These are phyloP conservation scores for Castanea sativa DNA, from an alignment of 306 rosid genomes.

Conservation along the genomic window DNA sequence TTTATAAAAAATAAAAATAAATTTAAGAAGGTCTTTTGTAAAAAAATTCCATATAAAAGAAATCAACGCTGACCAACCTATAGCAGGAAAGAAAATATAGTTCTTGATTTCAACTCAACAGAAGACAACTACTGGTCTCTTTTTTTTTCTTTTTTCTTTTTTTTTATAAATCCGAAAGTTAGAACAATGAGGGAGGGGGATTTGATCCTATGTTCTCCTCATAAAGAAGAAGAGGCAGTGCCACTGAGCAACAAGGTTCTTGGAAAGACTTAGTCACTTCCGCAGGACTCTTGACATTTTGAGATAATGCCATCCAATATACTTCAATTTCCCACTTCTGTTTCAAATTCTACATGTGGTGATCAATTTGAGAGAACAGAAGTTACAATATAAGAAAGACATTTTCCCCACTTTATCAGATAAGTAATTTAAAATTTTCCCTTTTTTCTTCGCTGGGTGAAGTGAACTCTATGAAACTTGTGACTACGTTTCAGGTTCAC, in stretches of 20 bases:
- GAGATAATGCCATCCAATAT: no score
- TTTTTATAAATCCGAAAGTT: no score
- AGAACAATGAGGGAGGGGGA: no score
- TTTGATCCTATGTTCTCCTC: no score
- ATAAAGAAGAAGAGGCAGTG: no score
- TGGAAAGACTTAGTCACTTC: not conserved
- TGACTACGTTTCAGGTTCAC: not conserved
- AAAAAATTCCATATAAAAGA: not conserved
- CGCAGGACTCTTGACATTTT: not conserved
- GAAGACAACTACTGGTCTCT: not conserved
- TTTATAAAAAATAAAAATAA: not conserved
- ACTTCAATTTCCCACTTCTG: not conserved
- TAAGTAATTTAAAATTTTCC: not conserved
- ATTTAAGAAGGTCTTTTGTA: slow-evolving; percentile 2
- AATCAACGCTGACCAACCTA: not conserved
- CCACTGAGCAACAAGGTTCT: no score
- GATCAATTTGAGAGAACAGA: not conserved
- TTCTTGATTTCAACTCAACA: not conserved
- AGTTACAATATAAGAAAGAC: not conserved
- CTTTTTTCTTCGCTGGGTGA: no score
- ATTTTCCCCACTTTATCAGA: not conserved
- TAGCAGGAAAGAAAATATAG: not conserved
- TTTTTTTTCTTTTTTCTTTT: no score
- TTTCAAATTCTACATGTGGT: not conserved
- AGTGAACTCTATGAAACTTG: not conserved